Evolutionary conservation across 108 stramenopile species (phyloP), one percentile per base, ranked within the genome.

Genomic region (Cyclostephanos invisitatus): DNA sequence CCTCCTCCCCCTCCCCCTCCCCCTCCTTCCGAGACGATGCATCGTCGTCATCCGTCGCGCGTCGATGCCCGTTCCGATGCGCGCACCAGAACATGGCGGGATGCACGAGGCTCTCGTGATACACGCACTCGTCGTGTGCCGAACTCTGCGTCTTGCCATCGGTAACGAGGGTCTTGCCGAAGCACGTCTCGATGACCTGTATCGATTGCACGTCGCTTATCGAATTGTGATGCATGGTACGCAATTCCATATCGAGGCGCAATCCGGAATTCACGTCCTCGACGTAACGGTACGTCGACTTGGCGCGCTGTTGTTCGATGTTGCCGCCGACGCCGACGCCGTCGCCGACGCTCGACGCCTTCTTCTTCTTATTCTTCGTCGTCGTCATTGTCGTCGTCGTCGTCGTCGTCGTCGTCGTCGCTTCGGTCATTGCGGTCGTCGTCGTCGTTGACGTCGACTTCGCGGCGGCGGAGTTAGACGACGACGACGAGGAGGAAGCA

Each of bases 81-180:
- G 84, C 82, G 49, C 54, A 69, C 66, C 81, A 80, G 35, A 94
- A 73, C 40, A 96, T 62, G 5, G 88, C 74, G 20, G 95, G 93
- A 71, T 94, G 92, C 22, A 96, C 92, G 11, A 96, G 64, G 49
- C 65, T 69, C 70, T 96, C 95, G 70, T 96, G 95, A 58, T 96
- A 96, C 40, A 89, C 88, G 69, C 87, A 91, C 71, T 96, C 95
- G 67, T 96, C 95, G 54, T 83, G 79, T 50, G 87, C 73, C 21
- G 92, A 49, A 51, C 89, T 91, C 68, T 96, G 95, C 1, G 95
- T 95, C 73, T 96, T 95, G 28, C 96, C 93, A 67, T 97, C 97
- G 8, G 96, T 93, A 22, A 97, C 90, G 6, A 97, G 75, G 6
- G 91, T 96, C 64, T 59, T 28, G 10, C 82, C 82, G 64, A 78